Evolutionary conservation across 73 alveolate species (phyloP).

Genomic region (Paramecium caudatum): DNA sequence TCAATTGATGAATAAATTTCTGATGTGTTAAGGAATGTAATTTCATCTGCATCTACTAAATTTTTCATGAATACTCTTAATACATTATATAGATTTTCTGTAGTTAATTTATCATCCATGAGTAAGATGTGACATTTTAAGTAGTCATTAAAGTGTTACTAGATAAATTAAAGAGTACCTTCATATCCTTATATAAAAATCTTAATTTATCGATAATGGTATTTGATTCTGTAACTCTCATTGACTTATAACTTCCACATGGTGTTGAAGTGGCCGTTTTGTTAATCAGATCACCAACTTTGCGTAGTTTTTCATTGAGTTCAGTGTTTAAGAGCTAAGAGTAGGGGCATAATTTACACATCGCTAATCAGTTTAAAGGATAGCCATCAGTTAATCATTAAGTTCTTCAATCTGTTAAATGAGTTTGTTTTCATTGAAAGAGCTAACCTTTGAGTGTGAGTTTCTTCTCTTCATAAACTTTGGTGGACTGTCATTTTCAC

Average conservation of each 20-base stretch:
- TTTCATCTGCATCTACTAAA: conserved; percentile 60
- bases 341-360: background rate
- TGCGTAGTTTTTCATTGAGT: conserved; percentile 1
- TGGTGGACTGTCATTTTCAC: conserved; percentile 22
- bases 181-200: conserved; percentile 11
- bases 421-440: background rate
- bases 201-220: background rate
- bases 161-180: conserved; percentile 1
- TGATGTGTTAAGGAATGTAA: background rate
- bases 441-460: background rate
- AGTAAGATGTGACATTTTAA: conserved; percentile 32
- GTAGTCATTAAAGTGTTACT: conserved; percentile 58
- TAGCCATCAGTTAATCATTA: conserved; percentile 7
- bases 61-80: conserved; percentile 22
- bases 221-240: background rate
- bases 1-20: conserved; percentile 9
- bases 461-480: conserved; percentile 12
- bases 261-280: conserved; percentile 60
- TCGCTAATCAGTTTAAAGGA: background rate
- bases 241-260: background rate
- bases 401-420: background rate
- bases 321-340: background rate
- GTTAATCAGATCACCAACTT: conserved; percentile 10
- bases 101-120: conserved; percentile 54
- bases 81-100: conserved; percentile 29